Base-by-base conservation (phyloP, 257 asterid genomes). In the Knoxia roxburghii region DNA sequence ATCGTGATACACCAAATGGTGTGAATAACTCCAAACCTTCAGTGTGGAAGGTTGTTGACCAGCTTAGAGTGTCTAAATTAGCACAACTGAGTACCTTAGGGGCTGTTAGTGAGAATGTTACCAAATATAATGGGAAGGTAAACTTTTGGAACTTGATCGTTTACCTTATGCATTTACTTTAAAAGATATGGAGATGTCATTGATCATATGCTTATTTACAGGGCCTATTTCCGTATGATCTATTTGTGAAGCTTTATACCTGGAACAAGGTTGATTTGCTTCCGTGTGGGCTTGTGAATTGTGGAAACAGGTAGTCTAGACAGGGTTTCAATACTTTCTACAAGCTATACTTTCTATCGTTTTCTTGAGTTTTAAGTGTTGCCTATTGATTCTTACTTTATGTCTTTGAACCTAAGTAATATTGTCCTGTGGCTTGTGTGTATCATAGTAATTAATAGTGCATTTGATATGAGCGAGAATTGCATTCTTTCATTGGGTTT, bases 251-350 rank as follows among this genome's bases (percentile, higher is more conserved):
- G 86, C 96, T 90, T 61, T 85, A 86, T 75, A 77, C 83, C 49
- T 82, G 88, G 85, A 88, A 82, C 68, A 76, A 80, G 82, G 72
- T 83, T 54, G 95, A 82, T 53, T 68, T 90, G 62, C 79, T 67
- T 63, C 97, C 97, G 15, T 56, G 79, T 76, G 97, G 97, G 67
- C 89, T 90, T 59, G 68, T 73, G 67, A 90, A 90, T 75, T 85
- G 90, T 83, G 97, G 97, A 64, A 90, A 90, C 82, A 90, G 97
- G 97, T 90, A 83, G 37, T 53, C 50, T 69, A 61, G 55, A 48
- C 63, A 49, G 23, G n/a, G 32, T 66, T 54, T 46, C 68, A 56
- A 57, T 64, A 35, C 43, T 71, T 55, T 48, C 32, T 6, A 45
- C 7, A 6, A 32, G 27, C 69, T 62, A 45, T 29, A 23, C 6